Conservation (phyloP, 2,329 filamentous ascomycete species). For the Monosporascus sp. region DNA sequence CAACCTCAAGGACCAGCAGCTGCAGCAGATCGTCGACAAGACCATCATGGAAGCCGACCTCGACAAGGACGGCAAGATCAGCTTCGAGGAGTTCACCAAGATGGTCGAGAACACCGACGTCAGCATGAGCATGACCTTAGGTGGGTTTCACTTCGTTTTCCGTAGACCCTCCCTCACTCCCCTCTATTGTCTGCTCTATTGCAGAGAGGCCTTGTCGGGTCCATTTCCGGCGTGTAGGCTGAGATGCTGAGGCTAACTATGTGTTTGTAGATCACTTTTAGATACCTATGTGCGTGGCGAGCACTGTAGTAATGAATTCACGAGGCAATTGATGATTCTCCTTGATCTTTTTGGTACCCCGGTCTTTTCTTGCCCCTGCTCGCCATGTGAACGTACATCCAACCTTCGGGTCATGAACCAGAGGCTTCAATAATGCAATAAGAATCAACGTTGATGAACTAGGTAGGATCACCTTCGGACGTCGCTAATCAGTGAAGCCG, state of each 20-base stretch:
- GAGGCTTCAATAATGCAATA: too few relatives aligned
- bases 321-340: constrained; percentile 8
- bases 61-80: constrained; percentile 95
- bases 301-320: constrained; percentile 18
- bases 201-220: too few relatives aligned
- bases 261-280: constrained; percentile 22
- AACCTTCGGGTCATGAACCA: too few relatives aligned
- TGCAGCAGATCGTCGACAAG: constrained; percentile 99
- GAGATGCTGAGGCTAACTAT: constrained; percentile 6
- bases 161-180: background rate
- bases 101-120: constrained; percentile 95
- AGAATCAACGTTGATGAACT: too few relatives aligned
- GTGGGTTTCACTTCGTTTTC: constrained; percentile 37
- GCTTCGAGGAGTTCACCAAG: constrained; percentile 97
- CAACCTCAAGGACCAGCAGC: constrained; percentile 97
- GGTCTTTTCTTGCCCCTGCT: background rate
- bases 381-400: background rate
- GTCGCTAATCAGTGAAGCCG: too few relatives aligned
- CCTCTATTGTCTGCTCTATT: background rate
- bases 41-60: constrained; percentile 99
- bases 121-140: constrained; percentile 69
- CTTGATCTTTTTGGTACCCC: background rate
- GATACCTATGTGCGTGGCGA: constrained; percentile 14
- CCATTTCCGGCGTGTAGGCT: too few relatives aligned
- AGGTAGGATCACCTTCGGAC: too few relatives aligned